Evolutionary conservation across 176 grass and related monocot genomes (phyloP).

Genomic region (Cenchrus fungigraminus): DNA sequence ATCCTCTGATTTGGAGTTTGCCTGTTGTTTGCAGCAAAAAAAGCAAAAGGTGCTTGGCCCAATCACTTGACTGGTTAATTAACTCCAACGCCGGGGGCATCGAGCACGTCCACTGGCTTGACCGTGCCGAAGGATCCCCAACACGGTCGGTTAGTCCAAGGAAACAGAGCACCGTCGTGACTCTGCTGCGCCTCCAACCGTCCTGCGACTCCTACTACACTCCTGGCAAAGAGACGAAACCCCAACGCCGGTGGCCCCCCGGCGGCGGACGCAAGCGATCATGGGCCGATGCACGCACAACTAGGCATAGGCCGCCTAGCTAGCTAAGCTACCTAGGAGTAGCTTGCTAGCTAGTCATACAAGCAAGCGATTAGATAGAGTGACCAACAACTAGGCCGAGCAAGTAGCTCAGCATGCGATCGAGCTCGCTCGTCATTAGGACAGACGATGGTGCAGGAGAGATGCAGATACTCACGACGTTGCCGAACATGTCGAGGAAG

Average conservation of each 20-base stretch:
- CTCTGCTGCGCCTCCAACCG: not conserved
- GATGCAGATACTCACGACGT: conserved; percentile 65
- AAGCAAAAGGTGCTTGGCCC: not conserved
- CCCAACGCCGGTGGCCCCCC: not conserved
- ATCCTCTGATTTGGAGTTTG: not conserved
- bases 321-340: too few relatives aligned
- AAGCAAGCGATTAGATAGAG: not conserved
- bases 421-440: not conserved
- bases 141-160: not conserved
- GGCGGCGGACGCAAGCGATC: not conserved
- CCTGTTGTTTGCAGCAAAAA: not conserved
- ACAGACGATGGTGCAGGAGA: too few relatives aligned
- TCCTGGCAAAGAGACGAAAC: not conserved
- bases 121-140: not conserved
- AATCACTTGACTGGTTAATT: not conserved
- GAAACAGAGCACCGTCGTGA: not conserved
- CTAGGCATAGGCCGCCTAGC: conserved; percentile 4
- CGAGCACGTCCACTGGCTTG: not conserved
- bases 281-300: not conserved
- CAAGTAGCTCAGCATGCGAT: not conserved
- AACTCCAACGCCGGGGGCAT: not conserved
- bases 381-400: not conserved
- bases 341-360: not conserved
- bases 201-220: not conserved
- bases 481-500: conserved; percentile 98